A percentile compares a stretch with the other conserved stretches of the same genome.
These are phyloP conservation scores for Rubus idaeus DNA, from an alignment of 306 rosid genomes.

Conservation along the genomic window DNA sequence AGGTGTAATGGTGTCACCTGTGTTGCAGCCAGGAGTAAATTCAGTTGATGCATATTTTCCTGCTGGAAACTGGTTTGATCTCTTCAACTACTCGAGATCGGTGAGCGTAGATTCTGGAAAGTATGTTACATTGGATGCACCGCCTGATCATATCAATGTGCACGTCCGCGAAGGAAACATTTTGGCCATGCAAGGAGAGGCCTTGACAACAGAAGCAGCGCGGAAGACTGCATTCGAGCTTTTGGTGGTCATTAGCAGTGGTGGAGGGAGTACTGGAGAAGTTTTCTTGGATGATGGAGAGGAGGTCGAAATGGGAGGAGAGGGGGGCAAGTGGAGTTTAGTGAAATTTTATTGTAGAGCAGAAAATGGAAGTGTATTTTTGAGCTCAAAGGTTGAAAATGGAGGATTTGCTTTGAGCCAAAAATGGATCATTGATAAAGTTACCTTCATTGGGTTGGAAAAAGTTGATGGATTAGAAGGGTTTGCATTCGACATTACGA, in stretches of 20 bases:
- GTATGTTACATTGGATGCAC: slow-evolving; percentile 57
- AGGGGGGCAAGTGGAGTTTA: slow-evolving; percentile 59
- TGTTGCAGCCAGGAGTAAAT: slow-evolving; percentile 45
- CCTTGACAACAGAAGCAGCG: slow-evolving; percentile 51
- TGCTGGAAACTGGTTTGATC: slow-evolving; percentile 82
- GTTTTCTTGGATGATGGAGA: slow-evolving; percentile 83
- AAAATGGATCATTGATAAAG: slow-evolving; percentile 55
- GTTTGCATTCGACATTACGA: slow-evolving; percentile 26
- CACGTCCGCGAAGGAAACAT: slow-evolving; percentile 70
- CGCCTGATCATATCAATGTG: slow-evolving; percentile 70
- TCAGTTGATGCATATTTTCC: slow-evolving; percentile 80
- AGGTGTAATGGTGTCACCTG: slow-evolving; percentile 82
- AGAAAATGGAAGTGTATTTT: slow-evolving; percentile 15
- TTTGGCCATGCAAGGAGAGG: slow-evolving; percentile 75
- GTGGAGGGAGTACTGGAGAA: slow-evolving; percentile 48
- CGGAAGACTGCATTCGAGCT: slow-evolving; percentile 62
- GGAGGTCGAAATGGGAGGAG: slow-evolving; percentile 48
- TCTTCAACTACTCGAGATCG: slow-evolving; percentile 61
- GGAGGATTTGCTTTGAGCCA: slow-evolving; percentile 56
- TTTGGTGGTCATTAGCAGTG: slow-evolving; percentile 47
- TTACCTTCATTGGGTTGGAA: slow-evolving; percentile 62
- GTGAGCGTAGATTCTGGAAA: slow-evolving; percentile 50
- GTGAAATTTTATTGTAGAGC: slow-evolving; percentile 42
- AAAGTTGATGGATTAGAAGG: slow-evolving; percentile 25
- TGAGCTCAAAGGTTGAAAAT: slow-evolving; percentile 56